Percentiles rank a stretch among this genome's conserved stretches.
These are phyloP conservation scores for Colletotrichum tropicicola DNA, from an alignment of 2,329 filamentous ascomycete genomes.

Conservation along the genomic window DNA sequence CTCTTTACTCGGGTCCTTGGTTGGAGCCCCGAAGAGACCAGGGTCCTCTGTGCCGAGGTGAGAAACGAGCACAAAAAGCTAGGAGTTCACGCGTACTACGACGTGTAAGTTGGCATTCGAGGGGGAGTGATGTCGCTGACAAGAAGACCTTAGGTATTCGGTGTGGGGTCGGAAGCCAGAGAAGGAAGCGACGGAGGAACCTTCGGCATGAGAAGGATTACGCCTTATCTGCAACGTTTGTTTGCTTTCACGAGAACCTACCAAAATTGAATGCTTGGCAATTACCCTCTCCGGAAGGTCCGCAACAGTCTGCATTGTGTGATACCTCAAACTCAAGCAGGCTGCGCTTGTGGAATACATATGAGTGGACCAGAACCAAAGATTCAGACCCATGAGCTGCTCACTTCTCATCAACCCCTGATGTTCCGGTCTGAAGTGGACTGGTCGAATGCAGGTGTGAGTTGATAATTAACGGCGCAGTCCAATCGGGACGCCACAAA, in stretches of 20 bases:
- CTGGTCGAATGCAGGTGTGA: neutral
- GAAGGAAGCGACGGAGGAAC: neutral
- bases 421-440: neutral
- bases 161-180: conserved; percentile 21
- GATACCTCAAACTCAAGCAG: neutral
- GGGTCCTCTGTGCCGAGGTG: conserved; percentile 43
- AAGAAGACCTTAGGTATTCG: neutral
- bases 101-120: conserved; percentile 39
- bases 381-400: neutral
- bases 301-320: too few species aligned
- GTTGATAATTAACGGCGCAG: neutral
- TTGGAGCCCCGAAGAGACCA: conserved; percentile 43
- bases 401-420: neutral
- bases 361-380: neutral
- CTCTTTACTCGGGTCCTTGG: conserved; percentile 43
- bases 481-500: neutral
- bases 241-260: neutral
- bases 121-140: neutral
- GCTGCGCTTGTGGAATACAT: neutral
- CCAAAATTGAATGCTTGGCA: neutral
- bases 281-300: neutral
- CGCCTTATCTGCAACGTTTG: neutral
- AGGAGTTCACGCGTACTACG: conserved; percentile 46
- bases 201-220: neutral
- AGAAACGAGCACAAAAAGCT: conserved; percentile 42